Evolutionary conservation across 371 early-diverging fungal genomes (phyloP), one percentile per base, ranked within the genome.

Genomic region (Mortierella sp.): DNA sequence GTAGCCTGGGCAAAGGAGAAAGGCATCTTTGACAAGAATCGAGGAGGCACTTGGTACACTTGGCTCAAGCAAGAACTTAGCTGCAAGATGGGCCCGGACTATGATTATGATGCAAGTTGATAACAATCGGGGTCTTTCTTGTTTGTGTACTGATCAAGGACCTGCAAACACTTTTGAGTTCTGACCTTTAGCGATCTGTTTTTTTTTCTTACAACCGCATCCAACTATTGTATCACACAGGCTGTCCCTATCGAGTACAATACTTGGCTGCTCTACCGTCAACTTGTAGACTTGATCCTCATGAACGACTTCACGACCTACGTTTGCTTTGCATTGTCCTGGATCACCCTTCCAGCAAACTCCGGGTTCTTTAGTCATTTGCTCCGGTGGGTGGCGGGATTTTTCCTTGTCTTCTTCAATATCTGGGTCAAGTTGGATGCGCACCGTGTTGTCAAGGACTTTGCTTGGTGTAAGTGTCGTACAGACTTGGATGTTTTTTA

Each of bases 361-460:
- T 82, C 85, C 4, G 82, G 82, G 6, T 76, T 85, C 31, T 67
- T 87, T 23, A 82, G 82, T 55, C 89, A 94, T 60, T 46, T 87
- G 24, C 55, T 95, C 60, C 86, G 97, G 23, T 90, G 88, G 82
- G 58, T 86, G 26, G 95, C 89, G 14, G 97, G 96, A 18, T 53
- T 91, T 16, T 69, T 93, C 19, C 82, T 98, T 51, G 83, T 97
- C 30, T 79, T 85, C 12, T 96, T 98, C 80, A 97, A 97, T 61
- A 86, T 96, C 58, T 96, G 97, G 95, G 97, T 97, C 60, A 96
- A 96, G 80, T 68, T 93, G 46, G 98, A 98, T 80, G 97, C 96
- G n/a, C 94, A 94, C 57, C 91, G 96, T 14, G 96, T 96, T 6
- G 94, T 98, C 58, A 95, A 94, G 81, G 98, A 97, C 81, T 98